These are phyloP conservation scores for Corniculantispora saksenae DNA, from an alignment of 2,329 filamentous ascomycete genomes.

Conservation along the genomic window DNA sequence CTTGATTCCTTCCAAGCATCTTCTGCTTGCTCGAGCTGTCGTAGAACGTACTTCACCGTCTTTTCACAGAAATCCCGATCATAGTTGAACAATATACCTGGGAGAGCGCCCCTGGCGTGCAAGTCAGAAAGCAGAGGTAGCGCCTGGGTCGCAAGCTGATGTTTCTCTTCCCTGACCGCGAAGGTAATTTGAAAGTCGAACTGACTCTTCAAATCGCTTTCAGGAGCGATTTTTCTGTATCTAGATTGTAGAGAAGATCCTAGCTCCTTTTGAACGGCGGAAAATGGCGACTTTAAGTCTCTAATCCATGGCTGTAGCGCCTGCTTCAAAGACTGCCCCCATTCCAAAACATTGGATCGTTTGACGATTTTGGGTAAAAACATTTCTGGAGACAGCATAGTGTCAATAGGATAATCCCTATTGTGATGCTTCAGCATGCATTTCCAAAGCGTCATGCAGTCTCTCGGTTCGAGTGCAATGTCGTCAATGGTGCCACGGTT, in stretches of 20 bases:
- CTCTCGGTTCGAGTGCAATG: conserved; percentile 68
- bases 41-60: conserved; percentile 53
- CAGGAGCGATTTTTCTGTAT: too few relatives aligned
- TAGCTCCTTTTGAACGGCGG: conserved; percentile 48
- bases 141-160: conserved; percentile 6
- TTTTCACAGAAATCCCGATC: conserved; percentile 66
- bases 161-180: background rate
- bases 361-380: conserved; percentile 55
- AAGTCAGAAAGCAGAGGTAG: conserved; percentile 62
- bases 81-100: conserved; percentile 77
- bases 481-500: conserved; percentile 67
- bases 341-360: conserved; percentile 66
- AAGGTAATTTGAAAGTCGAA: too few relatives aligned
- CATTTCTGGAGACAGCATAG: conserved; percentile 49
- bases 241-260: too few relatives aligned
- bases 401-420: conserved; percentile 48
- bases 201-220: too few relatives aligned
- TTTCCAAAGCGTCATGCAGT: conserved; percentile 67
- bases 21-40: conserved; percentile 44
- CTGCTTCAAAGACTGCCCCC: conserved; percentile 63
- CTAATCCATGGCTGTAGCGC: conserved; percentile 62
- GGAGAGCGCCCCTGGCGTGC: conserved; percentile 64
- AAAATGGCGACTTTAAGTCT: conserved; percentile 46
- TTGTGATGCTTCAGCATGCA: conserved; percentile 62
- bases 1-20: conserved; percentile 56